Evolutionary conservation across 306 rosid genomes (phyloP), one percentile per base, ranked within the genome.

Genomic region (Lathyrus oleraceus): DNA sequence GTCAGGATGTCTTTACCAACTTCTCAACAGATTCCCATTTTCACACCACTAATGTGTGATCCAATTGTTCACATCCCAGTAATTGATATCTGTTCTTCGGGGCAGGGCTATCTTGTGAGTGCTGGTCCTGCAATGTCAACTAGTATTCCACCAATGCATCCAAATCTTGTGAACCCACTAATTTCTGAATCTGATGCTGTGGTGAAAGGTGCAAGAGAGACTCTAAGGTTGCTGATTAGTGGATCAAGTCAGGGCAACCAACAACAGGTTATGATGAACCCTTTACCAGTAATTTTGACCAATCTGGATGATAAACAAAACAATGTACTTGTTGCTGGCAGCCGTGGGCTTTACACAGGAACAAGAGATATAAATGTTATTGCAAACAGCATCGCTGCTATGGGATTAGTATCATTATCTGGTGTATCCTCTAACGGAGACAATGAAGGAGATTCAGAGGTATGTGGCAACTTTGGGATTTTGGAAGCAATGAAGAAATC

Each of bases 41-140:
- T 95, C 81, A 95, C 88, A 10, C 99, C 99, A 10, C 80, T 95
- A 43, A 86, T 95, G 76, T 91, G 99, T 65, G 99, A 95, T 66
- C 89, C 99, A 62, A 86, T 95, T 68, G 97, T 95, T 71, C 99
- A 95, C 40, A 61, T 91, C 65, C 99, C 99, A 15, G 85, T 95
- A 30, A 91, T 95, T 67, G 97, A 89, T 36, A 81, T 91, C 52
- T 95, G 97, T 82, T 95, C 99, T 25, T 91, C 95, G 0, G 96
- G 96, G 61, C 97, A 85, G 80, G 99, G 96, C 54, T 91, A 95
- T 81, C 77, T 91, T 40, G 99, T 95, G 25, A 95, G 96, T 59
- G 92, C 95, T 1, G 95, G 99, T 44, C 95, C 99, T 7, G 70
- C 91, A 2, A 82, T 95, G 53, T 81, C 99, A 53, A 77, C 88